These are phyloP conservation scores for Yarrowia sp. DNA, from an alignment of 805 yeast genomes.

Conservation along the genomic window DNA sequence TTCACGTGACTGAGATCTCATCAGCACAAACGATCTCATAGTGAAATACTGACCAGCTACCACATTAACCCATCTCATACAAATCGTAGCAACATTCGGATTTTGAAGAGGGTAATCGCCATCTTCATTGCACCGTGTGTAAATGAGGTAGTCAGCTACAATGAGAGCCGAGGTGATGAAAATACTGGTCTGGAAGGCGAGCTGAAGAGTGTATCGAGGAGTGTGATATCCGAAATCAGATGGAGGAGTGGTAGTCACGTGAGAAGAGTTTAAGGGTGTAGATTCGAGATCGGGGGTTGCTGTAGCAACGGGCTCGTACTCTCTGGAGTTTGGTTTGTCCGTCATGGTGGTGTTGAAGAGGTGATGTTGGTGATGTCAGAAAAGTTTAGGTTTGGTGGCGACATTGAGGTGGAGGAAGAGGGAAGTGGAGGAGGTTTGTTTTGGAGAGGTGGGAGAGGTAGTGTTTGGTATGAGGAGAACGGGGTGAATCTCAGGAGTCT, in stretches of 20 bases:
- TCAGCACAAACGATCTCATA: not conserved
- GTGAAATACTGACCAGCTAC: not conserved
- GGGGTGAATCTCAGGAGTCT: too few species aligned
- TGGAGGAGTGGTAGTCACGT: not conserved
- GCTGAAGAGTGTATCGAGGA: not conserved
- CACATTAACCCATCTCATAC: not conserved
- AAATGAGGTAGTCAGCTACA: not conserved
- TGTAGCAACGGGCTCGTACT: not conserved
- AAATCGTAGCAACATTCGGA: not conserved
- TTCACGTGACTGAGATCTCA: not conserved
- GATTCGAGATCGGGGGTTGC: not conserved
- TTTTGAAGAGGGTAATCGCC: not conserved
- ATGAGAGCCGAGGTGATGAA: not conserved
- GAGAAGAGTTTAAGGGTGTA: not conserved
- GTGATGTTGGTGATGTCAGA: too few species aligned
- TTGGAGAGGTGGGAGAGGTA: too few species aligned
- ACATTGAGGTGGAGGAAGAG: too few species aligned
- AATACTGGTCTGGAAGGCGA: not conserved
- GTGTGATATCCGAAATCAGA: not conserved
- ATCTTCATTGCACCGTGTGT: not conserved
- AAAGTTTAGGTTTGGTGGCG: too few species aligned
- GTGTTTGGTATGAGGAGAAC: too few species aligned
- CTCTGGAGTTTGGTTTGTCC: too few species aligned
- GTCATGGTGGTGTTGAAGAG: too few species aligned
- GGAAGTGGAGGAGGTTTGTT: too few species aligned